phyloP scores from a whole-genome alignment of 495 filamentous ascomycete genomes.

The Neurospora sp. region DNA sequence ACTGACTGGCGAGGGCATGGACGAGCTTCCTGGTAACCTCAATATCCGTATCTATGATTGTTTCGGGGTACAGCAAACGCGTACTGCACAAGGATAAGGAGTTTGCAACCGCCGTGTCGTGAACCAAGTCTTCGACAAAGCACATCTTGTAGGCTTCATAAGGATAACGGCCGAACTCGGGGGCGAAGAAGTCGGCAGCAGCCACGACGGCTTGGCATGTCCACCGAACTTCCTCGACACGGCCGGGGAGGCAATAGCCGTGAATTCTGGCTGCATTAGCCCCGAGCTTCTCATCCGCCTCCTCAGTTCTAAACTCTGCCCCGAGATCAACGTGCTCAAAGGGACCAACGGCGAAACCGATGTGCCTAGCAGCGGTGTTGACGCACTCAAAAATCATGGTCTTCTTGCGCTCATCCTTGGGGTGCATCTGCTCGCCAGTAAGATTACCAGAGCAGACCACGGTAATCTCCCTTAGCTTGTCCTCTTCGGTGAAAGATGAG shows the following conservation, averaged over 20 bases:
- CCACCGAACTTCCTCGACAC: constrained; percentile 68
- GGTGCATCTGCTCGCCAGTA: constrained; percentile 68
- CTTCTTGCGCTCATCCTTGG: constrained; percentile 65
- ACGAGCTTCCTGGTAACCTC: constrained; percentile 66
- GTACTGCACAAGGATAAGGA: constrained; percentile 82
- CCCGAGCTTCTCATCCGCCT: constrained; percentile 82
- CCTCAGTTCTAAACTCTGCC: constrained; percentile 74
- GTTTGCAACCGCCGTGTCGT: constrained; percentile 64
- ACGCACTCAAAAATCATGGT: constrained; percentile 68
- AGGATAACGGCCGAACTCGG: constrained; percentile 76
- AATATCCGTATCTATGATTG: constrained; percentile 73
- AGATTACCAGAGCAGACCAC: constrained; percentile 86
- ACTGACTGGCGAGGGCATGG: constrained; percentile 82
- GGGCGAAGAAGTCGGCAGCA: constrained; percentile 77
- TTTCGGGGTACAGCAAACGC: constrained; percentile 69
- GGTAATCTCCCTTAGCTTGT: constrained; percentile 74
- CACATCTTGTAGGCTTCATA: constrained; percentile 82
- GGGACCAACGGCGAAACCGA: constrained; percentile 86
- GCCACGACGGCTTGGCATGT: constrained; percentile 50
- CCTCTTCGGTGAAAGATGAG: constrained; percentile 47
- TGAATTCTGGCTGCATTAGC: constrained; percentile 73
- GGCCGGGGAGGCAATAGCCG: constrained; percentile 81
- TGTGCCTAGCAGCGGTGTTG: constrained; percentile 66
- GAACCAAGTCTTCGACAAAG: constrained; percentile 80
- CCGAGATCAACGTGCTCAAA: constrained; percentile 86